Evolutionary conservation across 1,284 basidiomycete genomes (phyloP), one percentile per base, ranked within the genome.

Genomic region (Pyrrhoderma noxium): DNA sequence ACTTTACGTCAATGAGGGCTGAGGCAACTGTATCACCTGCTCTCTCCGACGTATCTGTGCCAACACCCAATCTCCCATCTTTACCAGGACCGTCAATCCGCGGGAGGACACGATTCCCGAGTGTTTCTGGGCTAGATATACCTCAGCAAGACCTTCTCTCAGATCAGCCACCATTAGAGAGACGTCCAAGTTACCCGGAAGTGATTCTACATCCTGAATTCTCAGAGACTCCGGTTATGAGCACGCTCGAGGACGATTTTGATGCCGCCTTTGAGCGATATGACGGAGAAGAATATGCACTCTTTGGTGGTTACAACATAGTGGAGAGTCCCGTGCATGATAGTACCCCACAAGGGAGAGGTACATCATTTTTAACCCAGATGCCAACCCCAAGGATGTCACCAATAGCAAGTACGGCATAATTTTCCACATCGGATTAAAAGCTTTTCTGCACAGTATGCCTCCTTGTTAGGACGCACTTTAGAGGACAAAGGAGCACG

Each of bases 11-110:
- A 14, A 23, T 50, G 11, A 47, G 42, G 37, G 8, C n/a, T n/a
- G n/a, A 45, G 13, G 53, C 47, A 35, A 34, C 50, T 21, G 36
- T 54, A n/a, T 50, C 53, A 11, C 53, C 53, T 45, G 53, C 53
- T 4, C 37, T 50, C 22, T 50, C 53, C 5, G 53, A 50, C 21
- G 43, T 38, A 18, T 54, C 23, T 13, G 38, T 8, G 18, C 27
- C 27, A 31, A 35, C n/a, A 4, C 38, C 46, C 11, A 18, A 47
- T 23, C 35, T 38, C 25, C 38, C 14, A 36, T 16, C 19, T n/a
- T 36, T 36, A 35, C 27, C 27, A 5, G 27, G 27, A 5, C 27
- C 27, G 5, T 31, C 27, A 31, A 31, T 11, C 18, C 3, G 16
- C 40, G 23, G 4, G n/a, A n/a, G n/a, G n/a, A 44, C 23, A 23